phyloP scores from a whole-genome alignment of 768 basidiomycete species.

The Phlebiopsis gigantea region DNA sequence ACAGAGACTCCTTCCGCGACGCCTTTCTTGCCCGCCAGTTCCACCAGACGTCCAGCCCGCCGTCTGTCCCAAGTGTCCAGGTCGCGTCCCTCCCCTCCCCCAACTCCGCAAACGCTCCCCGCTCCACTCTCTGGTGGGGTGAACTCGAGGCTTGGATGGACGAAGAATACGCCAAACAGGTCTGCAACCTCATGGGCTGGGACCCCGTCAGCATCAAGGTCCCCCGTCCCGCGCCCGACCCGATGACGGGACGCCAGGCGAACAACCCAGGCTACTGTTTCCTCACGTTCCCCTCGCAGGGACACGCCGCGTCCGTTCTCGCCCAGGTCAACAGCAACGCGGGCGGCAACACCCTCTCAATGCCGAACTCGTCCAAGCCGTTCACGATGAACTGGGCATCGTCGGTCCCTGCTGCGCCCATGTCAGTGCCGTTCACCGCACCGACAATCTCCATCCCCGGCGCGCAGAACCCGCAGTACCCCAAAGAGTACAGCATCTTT shows the following conservation, averaged over 20 bases:
- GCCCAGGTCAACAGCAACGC: constrained; percentile 51
- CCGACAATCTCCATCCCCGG: constrained; percentile 28
- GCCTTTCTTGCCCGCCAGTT: constrained; percentile 15
- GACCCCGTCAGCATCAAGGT: constrained; percentile 71
- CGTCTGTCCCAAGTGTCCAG: constrained; percentile 22
- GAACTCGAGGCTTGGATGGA: constrained; percentile 89
- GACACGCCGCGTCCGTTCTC: constrained; percentile 66
- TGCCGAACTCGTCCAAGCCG: constrained; percentile 84
- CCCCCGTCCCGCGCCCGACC: constrained; percentile 55
- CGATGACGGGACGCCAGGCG: constrained; percentile 53
- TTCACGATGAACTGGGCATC: constrained; percentile 81
- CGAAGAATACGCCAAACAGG: constrained; percentile 89
- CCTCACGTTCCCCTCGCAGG: constrained; percentile 74
- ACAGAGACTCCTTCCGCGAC: constrained; percentile 18
- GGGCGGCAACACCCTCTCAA: constrained; percentile 41
- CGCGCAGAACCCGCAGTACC: constrained; percentile 49
- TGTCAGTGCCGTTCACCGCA: constrained; percentile 30
- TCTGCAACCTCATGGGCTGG: constrained; percentile 85
- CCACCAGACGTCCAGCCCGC: constrained; percentile 21
- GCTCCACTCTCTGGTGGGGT: constrained; percentile 77
- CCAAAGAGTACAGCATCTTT: constrained; percentile 90
- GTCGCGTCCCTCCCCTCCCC: constrained; percentile 23
- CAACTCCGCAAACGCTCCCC: constrained; percentile 20
- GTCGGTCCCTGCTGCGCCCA: constrained; percentile 30
- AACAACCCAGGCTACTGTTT: constrained; percentile 90